Evolutionary conservation across 306 rosid species (phyloP), one percentile per base, ranked within the genome.

Genomic region (Sicyos baderoa): DNA sequence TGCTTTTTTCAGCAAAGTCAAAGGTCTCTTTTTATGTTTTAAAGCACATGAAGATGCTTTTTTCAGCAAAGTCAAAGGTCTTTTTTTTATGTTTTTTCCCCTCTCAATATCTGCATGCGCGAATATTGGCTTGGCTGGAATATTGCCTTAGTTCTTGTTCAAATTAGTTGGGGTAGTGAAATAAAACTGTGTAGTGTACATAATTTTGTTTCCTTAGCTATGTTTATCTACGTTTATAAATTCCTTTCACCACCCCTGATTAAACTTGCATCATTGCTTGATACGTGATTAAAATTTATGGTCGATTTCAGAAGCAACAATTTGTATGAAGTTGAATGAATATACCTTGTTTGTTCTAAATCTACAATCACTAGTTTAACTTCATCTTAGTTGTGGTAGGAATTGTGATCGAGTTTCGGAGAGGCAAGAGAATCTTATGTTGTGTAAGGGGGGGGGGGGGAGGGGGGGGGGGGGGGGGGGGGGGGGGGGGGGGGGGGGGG

Each of bases 61-160:
- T 81, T 44, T 92, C 84, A 72, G 74, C 78, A 83, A 80, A 60
- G 61, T 83, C 55, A 83, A 84, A 83, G 95, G 97, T 89, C 70
- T 78, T 15, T 29, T 72, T 16, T 64, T 59, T n/a, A 25, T 72
- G 47, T 59, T 60, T 16, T 37, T 23, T 5, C 21, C 47, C 8
- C 25, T 55, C 27, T 23, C 14, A 66, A 12, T 45, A 66, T 66
- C 29, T 66, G 14, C 71, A 14, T 7, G 21, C 55, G 45, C 22
- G 21, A 57, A 65, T 52, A 52, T 29, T 50, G 42, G 49, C 62
- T 29, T 27, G 49, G 19, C 18, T 16, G 25, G 49, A 50, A 32
- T 50, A 69, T 9, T 50, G 22, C 49, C 50, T 6, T n/a, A 11
- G 23, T n/a, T 61, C 32, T 69, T 25, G 23, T 25, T 69, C 29